Evolutionary conservation across 495 filamentous ascomycete species (phyloP).

Genomic region (Penicillium paxilli): DNA sequence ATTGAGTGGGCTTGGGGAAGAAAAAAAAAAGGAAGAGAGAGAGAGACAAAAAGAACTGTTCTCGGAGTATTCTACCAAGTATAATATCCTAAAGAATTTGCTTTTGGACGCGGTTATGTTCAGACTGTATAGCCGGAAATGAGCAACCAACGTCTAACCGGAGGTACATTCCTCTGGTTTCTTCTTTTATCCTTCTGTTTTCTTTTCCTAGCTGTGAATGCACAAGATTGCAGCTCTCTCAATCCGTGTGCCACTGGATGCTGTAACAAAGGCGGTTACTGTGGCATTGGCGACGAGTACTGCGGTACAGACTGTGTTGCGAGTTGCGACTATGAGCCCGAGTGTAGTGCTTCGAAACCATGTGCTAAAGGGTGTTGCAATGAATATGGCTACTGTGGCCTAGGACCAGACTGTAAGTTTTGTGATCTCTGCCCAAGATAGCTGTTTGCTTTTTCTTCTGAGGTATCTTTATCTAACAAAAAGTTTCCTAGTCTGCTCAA

Average conservation of each 20-base stretch:
- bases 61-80: too few relatives aligned
- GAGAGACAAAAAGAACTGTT: too few relatives aligned
- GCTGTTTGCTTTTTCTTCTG: background rate
- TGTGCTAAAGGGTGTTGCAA: constrained; percentile 23
- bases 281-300: background rate
- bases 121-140: too few relatives aligned
- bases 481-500: constrained; percentile 5
- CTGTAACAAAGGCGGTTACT: constrained; percentile 8
- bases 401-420: constrained; percentile 21
- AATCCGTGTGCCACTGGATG: constrained; percentile 21
- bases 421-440: background rate
- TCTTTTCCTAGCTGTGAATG: too few relatives aligned
- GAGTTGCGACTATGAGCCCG: constrained; percentile 13
- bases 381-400: constrained; percentile 21
- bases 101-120: too few relatives aligned
- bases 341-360: constrained; percentile 15
- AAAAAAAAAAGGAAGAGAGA: too few relatives aligned
- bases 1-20: too few relatives aligned
- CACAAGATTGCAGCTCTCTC: constrained; percentile 7
- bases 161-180: too few relatives aligned
- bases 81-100: too few relatives aligned
- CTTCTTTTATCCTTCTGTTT: too few relatives aligned
- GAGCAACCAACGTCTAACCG: too few relatives aligned
- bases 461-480: constrained; percentile 3
- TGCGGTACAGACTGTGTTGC: constrained; percentile 10